phyloP scores from a whole-genome alignment of 2,329 filamentous ascomycete species.

The Onygenales sp. region DNA sequence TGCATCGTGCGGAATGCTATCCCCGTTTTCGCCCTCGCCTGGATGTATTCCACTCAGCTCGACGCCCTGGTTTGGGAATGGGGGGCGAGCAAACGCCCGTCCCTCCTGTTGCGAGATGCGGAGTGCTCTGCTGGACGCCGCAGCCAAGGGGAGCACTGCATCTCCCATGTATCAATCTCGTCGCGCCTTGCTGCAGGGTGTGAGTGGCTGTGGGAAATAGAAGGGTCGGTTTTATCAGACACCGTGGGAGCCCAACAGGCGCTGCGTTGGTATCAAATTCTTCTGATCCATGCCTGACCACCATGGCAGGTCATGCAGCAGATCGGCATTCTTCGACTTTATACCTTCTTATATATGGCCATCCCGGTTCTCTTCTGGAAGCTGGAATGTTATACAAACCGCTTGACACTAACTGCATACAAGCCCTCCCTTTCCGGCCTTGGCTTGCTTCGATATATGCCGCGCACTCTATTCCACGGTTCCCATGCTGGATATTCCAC shows the following conservation, averaged over 20 bases:
- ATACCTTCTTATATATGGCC: neutral
- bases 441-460: neutral
- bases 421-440: neutral
- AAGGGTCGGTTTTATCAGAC: neutral
- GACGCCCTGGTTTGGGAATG: neutral
- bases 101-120: neutral
- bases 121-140: neutral
- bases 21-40: neutral
- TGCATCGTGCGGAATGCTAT: no score
- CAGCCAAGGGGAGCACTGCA: neutral
- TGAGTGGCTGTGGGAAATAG: neutral
- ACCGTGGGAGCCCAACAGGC: neutral
- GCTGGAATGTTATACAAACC: neutral
- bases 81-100: neutral
- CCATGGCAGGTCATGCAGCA: neutral
- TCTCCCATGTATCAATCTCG: neutral
- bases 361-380: neutral
- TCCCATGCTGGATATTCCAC: slow-evolving; percentile 2
- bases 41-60: no score
- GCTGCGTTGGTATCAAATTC: neutral
- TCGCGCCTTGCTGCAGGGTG: neutral
- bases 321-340: neutral
- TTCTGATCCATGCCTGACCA: neutral
- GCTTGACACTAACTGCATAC: neutral
- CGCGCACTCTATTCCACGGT: neutral